Conservation (phyloP, 1,284 basidiomycete genomes). For the Mycosarcoma mackinlayi region DNA sequence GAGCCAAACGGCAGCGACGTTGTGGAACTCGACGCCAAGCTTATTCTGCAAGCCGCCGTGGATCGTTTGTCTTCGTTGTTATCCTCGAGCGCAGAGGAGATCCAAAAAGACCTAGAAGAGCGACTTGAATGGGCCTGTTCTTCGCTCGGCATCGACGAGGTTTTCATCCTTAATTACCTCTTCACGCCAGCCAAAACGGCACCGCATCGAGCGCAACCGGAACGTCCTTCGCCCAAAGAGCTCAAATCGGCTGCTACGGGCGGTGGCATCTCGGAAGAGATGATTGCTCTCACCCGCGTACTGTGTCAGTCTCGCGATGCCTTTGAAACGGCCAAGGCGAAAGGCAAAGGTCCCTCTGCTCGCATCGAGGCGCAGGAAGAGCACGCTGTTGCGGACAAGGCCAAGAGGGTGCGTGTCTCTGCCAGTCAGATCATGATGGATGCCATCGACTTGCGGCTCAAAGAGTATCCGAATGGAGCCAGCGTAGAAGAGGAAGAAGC, state of each 20-base stretch:
- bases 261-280: slow-evolving; percentile 74
- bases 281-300: slow-evolving; percentile 80
- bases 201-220: slow-evolving; percentile 49
- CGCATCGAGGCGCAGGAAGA: slow-evolving; percentile 72
- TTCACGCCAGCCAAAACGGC: slow-evolving; percentile 47
- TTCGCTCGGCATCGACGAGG: slow-evolving; percentile 60
- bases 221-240: slow-evolving; percentile 28
- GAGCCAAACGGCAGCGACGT: slow-evolving; percentile 87
- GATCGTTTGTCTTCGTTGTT: slow-evolving; percentile 12
- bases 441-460: slow-evolving; percentile 42
- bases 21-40: slow-evolving; percentile 83
- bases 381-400: slow-evolving; percentile 13
- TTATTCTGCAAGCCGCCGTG: slow-evolving; percentile 73
- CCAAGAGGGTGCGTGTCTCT: slow-evolving; percentile 16
- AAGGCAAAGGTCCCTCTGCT: slow-evolving; percentile 82
- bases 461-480: slow-evolving; percentile 32
- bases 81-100: slow-evolving; percentile 5
- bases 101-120: slow-evolving; percentile 30
- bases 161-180: slow-evolving; percentile 57
- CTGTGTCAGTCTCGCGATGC: slow-evolving; percentile 75
- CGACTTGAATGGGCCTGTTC: slow-evolving; percentile 60
- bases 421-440: slow-evolving; percentile 39
- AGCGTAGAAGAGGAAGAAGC: slow-evolving; percentile 72
- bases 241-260: slow-evolving; percentile 69
- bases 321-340: slow-evolving; percentile 76